Evolutionary conservation across 305 asterid genomes (phyloP).

Genomic region (Fraxinus nigra): DNA sequence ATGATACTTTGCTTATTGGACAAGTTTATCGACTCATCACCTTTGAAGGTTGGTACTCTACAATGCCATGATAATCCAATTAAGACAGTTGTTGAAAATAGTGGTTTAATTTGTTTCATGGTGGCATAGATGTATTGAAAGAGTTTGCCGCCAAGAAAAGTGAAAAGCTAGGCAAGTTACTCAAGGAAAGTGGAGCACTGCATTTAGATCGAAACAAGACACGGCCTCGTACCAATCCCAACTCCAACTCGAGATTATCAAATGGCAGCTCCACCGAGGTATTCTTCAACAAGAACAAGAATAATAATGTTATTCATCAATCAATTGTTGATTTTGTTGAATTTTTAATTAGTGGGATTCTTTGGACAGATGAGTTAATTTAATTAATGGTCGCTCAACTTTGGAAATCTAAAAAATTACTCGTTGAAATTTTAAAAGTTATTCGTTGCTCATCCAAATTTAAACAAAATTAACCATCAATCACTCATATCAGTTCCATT

Average conservation of each 20-base stretch:
- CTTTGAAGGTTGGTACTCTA: slow-evolving; percentile 48
- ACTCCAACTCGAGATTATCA: slow-evolving; percentile 13
- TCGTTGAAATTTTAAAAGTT: too few species aligned
- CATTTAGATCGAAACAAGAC: slow-evolving; percentile 26
- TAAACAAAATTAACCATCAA: too few species aligned
- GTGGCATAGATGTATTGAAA: slow-evolving; percentile 56
- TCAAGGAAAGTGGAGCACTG: slow-evolving; percentile 54
- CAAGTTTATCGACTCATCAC: slow-evolving; percentile 72
- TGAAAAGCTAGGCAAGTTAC: slow-evolving; percentile 55
- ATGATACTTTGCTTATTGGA: slow-evolving; percentile 59
- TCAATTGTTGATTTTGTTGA: neutral
- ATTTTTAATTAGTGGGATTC: too few species aligned
- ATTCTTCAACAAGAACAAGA: neutral
- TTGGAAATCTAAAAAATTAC: too few species aligned
- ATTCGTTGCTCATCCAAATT: too few species aligned
- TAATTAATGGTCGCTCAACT: too few species aligned
- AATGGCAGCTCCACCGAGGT: slow-evolving; percentile 29
- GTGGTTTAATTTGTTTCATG: neutral
- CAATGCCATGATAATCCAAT: neutral
- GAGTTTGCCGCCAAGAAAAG: slow-evolving; percentile 71
- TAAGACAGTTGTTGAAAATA: neutral
- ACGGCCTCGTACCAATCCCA: slow-evolving; percentile 11
- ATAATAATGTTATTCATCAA: neutral
- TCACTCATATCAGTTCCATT: too few species aligned
- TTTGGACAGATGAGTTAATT: too few species aligned